These are phyloP conservation scores for Wallacemonas sp. DNA, from an alignment of 208 protist genomes.

Conservation along the genomic window DNA sequence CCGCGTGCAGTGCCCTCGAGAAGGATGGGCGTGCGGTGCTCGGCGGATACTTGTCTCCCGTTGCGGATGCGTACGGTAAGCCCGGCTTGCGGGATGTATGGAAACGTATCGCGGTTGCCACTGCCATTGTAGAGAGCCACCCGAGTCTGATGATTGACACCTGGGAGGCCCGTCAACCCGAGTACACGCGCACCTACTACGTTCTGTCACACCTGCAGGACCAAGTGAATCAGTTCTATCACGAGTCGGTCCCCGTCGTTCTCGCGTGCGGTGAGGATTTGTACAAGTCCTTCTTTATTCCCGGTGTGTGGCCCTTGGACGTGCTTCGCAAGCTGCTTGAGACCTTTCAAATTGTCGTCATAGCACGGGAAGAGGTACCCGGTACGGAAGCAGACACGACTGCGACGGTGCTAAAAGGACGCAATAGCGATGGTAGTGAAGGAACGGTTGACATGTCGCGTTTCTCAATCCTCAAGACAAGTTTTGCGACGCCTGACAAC, in stretches of 20 bases:
- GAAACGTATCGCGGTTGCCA: constrained; percentile 29
- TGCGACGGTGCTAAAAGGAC: constrained; percentile 24
- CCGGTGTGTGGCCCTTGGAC: constrained; percentile 62
- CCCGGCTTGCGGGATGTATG: constrained; percentile 41
- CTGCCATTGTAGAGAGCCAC: constrained; percentile 42
- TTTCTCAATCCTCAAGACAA: constrained; percentile 48
- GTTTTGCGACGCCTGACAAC: constrained; percentile 30
- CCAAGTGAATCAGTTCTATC: constrained; percentile 46
- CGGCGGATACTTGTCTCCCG: constrained; percentile 82
- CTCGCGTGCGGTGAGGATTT: constrained; percentile 79
- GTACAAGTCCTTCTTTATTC: constrained; percentile 68
- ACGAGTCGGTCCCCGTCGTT: constrained; percentile 41
- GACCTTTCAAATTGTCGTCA: constrained; percentile 50
- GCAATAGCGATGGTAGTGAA: constrained; percentile 11
- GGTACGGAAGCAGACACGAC: constrained; percentile 6
- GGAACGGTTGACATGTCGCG: constrained; percentile 38
- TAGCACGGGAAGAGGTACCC: constrained; percentile 24
- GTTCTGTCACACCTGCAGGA: constrained; percentile 72
- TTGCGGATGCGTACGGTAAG: constrained; percentile 78
- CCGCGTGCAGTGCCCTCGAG: constrained; percentile 31
- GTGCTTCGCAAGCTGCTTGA: constrained; percentile 61
- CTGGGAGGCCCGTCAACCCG: constrained; percentile 75
- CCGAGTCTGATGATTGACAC: constrained; percentile 47
- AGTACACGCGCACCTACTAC: constrained; percentile 60
- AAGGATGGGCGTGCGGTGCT: constrained; percentile 26